Evolutionary conservation across 1,284 basidiomycete genomes (phyloP).

Genomic region (Ganoderma resinaceum): DNA sequence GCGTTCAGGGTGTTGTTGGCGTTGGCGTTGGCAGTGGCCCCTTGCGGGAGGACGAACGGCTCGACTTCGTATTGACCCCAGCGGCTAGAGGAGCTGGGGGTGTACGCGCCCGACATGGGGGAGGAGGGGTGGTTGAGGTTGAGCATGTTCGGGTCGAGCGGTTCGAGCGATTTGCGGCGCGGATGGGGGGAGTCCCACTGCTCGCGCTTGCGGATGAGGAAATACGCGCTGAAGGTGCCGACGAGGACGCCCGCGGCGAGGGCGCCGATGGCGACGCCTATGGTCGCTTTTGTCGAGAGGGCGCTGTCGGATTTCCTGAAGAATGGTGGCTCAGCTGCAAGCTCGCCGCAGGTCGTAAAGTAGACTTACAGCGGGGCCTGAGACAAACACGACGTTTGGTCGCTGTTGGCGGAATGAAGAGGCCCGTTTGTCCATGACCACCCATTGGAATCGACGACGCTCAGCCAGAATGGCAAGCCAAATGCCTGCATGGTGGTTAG

Average conservation of each 20-base stretch:
- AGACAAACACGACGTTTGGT: constrained; percentile 44
- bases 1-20: neutral
- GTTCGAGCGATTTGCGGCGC: constrained; percentile 25
- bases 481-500: constrained; percentile 44
- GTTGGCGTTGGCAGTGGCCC: neutral
- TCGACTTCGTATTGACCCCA: constrained; percentile 19
- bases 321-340: neutral
- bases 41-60: constrained; percentile 6
- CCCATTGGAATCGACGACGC: constrained; percentile 57
- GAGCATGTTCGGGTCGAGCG: constrained; percentile 16
- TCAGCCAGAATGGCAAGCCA: constrained; percentile 63
- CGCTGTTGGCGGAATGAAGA: constrained; percentile 53
- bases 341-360: too few relatives aligned
- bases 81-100: neutral
- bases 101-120: constrained; percentile 13
- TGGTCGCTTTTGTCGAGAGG: constrained; percentile 38
- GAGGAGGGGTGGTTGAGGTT: constrained; percentile 12
- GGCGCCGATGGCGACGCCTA: constrained; percentile 52
- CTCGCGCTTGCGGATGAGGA: constrained; percentile 41
- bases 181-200: constrained; percentile 15
- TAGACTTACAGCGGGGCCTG: constrained; percentile 3
- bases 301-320: neutral
- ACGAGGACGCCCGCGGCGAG: constrained; percentile 49
- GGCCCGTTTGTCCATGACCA: constrained; percentile 63
- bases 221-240: constrained; percentile 42